These are phyloP conservation scores for Penicillium simplicissimum DNA, from an alignment of 495 filamentous ascomycete species.

Conservation along the genomic window DNA sequence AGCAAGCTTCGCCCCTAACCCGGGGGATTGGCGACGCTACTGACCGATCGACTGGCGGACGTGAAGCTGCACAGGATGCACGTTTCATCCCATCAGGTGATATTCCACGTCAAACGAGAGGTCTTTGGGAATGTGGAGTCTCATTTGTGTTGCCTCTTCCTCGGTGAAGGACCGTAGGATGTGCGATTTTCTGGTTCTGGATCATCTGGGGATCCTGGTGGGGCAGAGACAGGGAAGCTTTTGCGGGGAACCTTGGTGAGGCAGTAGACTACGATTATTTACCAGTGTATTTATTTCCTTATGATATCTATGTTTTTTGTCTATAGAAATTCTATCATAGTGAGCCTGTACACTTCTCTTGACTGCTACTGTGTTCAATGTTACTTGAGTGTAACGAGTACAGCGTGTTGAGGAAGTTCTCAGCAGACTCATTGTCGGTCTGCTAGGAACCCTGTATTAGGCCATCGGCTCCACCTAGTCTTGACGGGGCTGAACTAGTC, in stretches of 20 bases:
- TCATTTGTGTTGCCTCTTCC: conserved; percentile 13
- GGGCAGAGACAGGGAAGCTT: conserved; percentile 2
- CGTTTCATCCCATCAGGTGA: conserved; percentile 35
- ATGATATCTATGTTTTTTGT: too few relatives aligned
- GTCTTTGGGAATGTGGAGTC: conserved; percentile 7
- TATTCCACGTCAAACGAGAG: conserved; percentile 15
- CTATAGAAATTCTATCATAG: not conserved
- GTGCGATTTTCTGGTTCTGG: not conserved
- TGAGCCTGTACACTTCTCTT: not conserved
- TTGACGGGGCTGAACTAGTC: not conserved
- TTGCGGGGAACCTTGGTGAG: conserved; percentile 5
- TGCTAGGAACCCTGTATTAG: too few relatives aligned
- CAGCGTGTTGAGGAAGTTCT: not conserved
- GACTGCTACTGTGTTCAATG: not conserved
- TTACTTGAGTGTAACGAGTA: not conserved
- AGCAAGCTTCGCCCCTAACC: conserved; percentile 8
- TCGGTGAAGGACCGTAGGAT: not conserved
- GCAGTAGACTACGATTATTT: too few relatives aligned
- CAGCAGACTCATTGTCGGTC: too few relatives aligned
- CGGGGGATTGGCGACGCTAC: conserved; percentile 17
- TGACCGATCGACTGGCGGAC: conserved; percentile 14
- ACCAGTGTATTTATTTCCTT: too few relatives aligned
- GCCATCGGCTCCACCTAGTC: not conserved
- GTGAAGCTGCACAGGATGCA: conserved; percentile 24
- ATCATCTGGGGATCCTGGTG: conserved; percentile 13